Conservation (phyloP, 495 filamentous ascomycete genomes). For the Physcia stellaris region DNA sequence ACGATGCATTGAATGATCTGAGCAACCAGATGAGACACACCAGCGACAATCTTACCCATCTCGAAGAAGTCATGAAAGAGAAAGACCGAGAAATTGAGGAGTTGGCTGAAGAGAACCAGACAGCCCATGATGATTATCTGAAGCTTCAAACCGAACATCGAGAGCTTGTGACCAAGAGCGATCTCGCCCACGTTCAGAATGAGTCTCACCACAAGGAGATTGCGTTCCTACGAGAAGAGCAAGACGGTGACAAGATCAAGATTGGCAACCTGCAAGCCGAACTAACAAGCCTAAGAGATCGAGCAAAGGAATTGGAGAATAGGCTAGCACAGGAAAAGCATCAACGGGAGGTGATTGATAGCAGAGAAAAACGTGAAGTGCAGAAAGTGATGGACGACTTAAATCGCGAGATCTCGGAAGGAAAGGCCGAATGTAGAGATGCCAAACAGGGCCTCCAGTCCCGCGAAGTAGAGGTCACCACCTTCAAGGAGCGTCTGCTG, state of each 20-base stretch:
- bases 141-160: constrained; percentile 59
- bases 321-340: constrained; percentile 64
- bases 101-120: constrained; percentile 59
- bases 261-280: constrained; percentile 67
- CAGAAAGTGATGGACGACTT: constrained; percentile 71
- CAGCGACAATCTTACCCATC: constrained; percentile 65
- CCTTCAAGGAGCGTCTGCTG: constrained; percentile 77
- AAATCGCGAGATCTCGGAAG: constrained; percentile 61
- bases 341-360: constrained; percentile 75
- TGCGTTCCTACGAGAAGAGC: constrained; percentile 88
- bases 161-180: constrained; percentile 71
- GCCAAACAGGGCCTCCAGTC: constrained; percentile 69
- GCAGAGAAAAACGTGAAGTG: constrained; percentile 77
- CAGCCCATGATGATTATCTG: constrained; percentile 65
- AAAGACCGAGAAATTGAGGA: constrained; percentile 53
- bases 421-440: constrained; percentile 76
- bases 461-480: constrained; percentile 73
- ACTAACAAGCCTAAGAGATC: constrained; percentile 69
- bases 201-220: constrained; percentile 91
- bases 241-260: constrained; percentile 95
- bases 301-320: constrained; percentile 62
- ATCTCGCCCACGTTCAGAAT: constrained; percentile 74
- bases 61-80: constrained; percentile 75
- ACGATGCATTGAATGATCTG: constrained; percentile 46
- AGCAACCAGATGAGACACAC: constrained; percentile 79